phyloP scores from a whole-genome alignment of 805 yeast species.

The Isabelozyma pseudorhagii region DNA sequence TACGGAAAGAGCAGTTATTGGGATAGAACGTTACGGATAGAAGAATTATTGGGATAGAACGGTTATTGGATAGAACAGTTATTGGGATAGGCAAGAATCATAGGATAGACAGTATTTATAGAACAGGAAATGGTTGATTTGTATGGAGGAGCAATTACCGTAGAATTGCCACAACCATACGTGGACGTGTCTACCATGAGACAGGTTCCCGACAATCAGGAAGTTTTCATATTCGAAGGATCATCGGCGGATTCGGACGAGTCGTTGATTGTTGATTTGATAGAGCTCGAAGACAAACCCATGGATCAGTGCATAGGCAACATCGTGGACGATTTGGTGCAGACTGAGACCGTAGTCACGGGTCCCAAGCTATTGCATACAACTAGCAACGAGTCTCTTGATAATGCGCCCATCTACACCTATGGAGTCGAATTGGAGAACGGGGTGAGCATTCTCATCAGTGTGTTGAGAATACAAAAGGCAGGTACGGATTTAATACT shows the following conservation, averaged over 20 bases:
- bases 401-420: background rate
- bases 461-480: slow-evolving; percentile 49
- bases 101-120: background rate
- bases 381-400: background rate
- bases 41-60: too few species aligned
- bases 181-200: slow-evolving; percentile 77
- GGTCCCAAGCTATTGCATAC: background rate
- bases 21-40: too few species aligned
- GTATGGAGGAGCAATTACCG: slow-evolving; percentile 81
- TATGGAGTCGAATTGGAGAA: slow-evolving; percentile 2
- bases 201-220: slow-evolving; percentile 91
- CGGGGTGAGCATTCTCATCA: slow-evolving; percentile 40
- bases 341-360: slow-evolving; percentile 10
- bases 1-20: too few species aligned
- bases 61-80: too few species aligned
- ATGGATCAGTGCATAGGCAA: slow-evolving; percentile 44
- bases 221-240: slow-evolving; percentile 63
- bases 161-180: slow-evolving; percentile 55
- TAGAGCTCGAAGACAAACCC: slow-evolving; percentile 45
- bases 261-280: slow-evolving; percentile 61
- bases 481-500: slow-evolving; percentile 60
- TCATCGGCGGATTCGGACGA: slow-evolving; percentile 38
- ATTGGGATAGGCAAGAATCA: too few species aligned
- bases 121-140: slow-evolving; percentile 18
- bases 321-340: slow-evolving; percentile 57